These are phyloP conservation scores for Primulina huaijiensis DNA, from an alignment of 257 asterid genomes.

Conservation along the genomic window DNA sequence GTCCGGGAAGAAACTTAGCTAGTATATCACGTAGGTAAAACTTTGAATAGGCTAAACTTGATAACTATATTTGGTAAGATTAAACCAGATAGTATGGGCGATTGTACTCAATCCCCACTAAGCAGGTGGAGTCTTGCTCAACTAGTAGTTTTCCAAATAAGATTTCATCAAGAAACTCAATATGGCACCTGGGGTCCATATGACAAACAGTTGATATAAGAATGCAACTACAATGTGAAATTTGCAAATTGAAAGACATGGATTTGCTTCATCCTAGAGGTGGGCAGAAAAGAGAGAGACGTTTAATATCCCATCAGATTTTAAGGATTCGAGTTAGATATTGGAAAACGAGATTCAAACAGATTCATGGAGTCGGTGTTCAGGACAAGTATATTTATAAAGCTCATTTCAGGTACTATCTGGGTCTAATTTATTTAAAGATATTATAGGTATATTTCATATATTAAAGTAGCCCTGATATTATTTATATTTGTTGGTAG, in stretches of 20 bases:
- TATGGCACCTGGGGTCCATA: background rate
- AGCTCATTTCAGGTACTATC: background rate
- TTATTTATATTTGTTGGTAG: no score
- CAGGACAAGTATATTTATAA: background rate
- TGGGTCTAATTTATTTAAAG: background rate
- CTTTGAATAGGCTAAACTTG: background rate
- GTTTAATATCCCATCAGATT: background rate
- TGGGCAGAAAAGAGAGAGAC: no score
- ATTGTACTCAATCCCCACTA: background rate
- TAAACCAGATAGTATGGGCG: background rate
- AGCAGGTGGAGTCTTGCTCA: background rate
- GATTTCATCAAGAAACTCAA: background rate
- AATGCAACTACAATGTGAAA: background rate
- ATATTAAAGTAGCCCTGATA: no score
- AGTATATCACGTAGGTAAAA: background rate
- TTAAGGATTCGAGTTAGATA: background rate
- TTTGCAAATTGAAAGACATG: background rate
- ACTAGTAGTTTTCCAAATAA: background rate
- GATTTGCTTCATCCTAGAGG: background rate
- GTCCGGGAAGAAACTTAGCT: slow-evolving; percentile 1
- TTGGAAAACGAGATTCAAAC: no score
- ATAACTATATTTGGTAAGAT: slow-evolving; percentile 4
- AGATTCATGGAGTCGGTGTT: background rate
- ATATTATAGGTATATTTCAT: no score
- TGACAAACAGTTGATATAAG: background rate